These are phyloP conservation scores for Tricholoma terreum DNA, from an alignment of 768 basidiomycete species.

Conservation along the genomic window DNA sequence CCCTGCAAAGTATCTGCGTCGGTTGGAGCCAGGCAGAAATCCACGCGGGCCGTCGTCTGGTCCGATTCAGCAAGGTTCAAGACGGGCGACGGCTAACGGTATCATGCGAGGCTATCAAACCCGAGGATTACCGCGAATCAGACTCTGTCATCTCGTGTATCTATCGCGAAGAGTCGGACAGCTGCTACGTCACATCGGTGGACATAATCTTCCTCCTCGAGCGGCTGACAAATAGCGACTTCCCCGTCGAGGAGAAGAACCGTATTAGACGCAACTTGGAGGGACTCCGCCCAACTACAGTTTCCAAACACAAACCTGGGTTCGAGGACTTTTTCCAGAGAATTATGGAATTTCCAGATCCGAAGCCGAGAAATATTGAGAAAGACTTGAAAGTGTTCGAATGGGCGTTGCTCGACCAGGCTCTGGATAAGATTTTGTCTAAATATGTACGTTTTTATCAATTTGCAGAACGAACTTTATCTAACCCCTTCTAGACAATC, in stretches of 20 bases:
- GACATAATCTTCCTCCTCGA: constrained; percentile 94
- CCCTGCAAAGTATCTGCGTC: constrained; percentile 51
- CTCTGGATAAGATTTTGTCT: constrained; percentile 74
- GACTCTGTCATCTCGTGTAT: constrained; percentile 94
- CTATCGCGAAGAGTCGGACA: constrained; percentile 70
- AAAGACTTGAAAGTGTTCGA: constrained; percentile 92
- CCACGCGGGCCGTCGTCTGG: constrained; percentile 71
- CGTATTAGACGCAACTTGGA: constrained; percentile 93
- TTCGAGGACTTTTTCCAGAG: constrained; percentile 88
- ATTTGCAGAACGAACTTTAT: too few species aligned
- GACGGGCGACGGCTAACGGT: constrained; percentile 75
- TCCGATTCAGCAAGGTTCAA: constrained; percentile 79
- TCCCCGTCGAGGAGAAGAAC: constrained; percentile 96
- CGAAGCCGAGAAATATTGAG: constrained; percentile 94
- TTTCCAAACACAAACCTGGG: constrained; percentile 80
- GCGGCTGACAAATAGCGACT: constrained; percentile 67
- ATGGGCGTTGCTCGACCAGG: constrained; percentile 68
- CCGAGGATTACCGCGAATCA: constrained; percentile 67
- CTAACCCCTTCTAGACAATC: constrained; percentile 36
- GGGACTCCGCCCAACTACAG: constrained; percentile 85
- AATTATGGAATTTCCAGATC: constrained; percentile 95
- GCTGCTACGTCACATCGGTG: constrained; percentile 90
- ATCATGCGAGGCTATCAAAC: constrained; percentile 71
- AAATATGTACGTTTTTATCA: constrained; percentile 75
- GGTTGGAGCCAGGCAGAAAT: constrained; percentile 68